Evolutionary conservation across 805 yeast species (phyloP).

Genomic region (Brettanomyces nanus): DNA sequence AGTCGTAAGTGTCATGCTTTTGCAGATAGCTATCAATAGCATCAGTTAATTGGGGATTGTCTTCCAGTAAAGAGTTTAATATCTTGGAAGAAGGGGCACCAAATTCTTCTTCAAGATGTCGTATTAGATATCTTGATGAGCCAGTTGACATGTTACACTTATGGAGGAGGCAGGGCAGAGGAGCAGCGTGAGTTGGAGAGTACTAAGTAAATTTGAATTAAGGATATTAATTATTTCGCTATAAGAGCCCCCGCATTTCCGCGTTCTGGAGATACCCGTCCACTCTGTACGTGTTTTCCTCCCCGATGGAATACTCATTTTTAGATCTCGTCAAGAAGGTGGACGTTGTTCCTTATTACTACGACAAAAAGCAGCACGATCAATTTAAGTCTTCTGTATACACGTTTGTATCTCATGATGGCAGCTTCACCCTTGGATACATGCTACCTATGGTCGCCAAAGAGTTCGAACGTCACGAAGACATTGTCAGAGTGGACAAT

Average conservation of each 20-base stretch:
- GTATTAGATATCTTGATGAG: conserved; percentile 8
- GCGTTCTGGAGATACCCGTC: no score
- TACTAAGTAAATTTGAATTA: no score
- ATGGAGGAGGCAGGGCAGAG: background rate
- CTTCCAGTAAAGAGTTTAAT: background rate
- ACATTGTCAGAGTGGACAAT: conserved; percentile 22
- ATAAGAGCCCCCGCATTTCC: no score
- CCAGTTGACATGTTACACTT: conserved; percentile 5
- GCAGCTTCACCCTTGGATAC: conserved; percentile 29
- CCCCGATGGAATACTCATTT: conserved; percentile 8
- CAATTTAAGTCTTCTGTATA: conserved; percentile 20
- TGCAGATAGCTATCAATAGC: conserved; percentile 10
- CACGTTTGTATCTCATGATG: conserved; percentile 30
- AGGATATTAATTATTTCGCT: no score
- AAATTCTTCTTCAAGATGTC: conserved; percentile 9
- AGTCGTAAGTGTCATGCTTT: conserved; percentile 29
- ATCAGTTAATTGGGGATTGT: background rate
- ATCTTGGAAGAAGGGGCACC: background rate
- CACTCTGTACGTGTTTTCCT: no score
- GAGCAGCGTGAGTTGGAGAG: no score
- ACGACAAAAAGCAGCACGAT: conserved; percentile 10
- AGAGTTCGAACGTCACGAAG: conserved; percentile 16
- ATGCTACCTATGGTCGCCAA: conserved; percentile 27
- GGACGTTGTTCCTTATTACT: conserved; percentile 26
- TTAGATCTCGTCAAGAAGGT: conserved; percentile 22